These are phyloP conservation scores for Cladobotryum protrusum DNA, from an alignment of 2,329 filamentous ascomycete genomes.

Conservation along the genomic window DNA sequence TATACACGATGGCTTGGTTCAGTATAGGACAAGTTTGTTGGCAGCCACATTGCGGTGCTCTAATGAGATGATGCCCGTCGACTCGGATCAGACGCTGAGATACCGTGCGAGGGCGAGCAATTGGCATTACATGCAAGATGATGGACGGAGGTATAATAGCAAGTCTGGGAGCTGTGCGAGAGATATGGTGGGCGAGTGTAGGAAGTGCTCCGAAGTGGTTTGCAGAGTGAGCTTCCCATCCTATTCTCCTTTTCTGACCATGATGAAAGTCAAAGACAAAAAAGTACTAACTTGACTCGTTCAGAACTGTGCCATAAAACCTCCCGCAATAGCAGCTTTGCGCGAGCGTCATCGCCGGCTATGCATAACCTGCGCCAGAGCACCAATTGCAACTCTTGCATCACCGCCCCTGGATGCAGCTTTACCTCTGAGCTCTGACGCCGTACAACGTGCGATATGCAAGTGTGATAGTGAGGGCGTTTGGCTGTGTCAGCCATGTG, in stretches of 20 bases:
- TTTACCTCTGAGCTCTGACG: constrained; percentile 43
- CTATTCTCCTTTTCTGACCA: not conserved
- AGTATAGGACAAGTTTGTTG: constrained; percentile 69
- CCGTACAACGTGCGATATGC: constrained; percentile 52
- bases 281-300: not conserved
- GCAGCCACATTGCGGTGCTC: constrained; percentile 71
- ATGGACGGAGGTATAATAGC: constrained; percentile 49
- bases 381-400: constrained; percentile 55
- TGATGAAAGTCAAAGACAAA: too few species aligned
- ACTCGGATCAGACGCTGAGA: constrained; percentile 50
- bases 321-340: constrained; percentile 60
- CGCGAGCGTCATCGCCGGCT: constrained; percentile 74
- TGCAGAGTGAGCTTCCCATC: constrained; percentile 61
- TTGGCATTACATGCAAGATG: constrained; percentile 52
- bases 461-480: constrained; percentile 51
- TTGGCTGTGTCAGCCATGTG: constrained; percentile 84
- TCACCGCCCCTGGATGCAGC: constrained; percentile 38
- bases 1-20: constrained; percentile 69
- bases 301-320: constrained; percentile 87
- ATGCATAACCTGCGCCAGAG: constrained; percentile 67
- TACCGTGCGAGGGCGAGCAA: constrained; percentile 48
- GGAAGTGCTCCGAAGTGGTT: constrained; percentile 67
- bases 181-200: constrained; percentile 80
- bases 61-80: constrained; percentile 57
- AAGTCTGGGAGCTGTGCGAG: constrained; percentile 76